These are phyloP conservation scores for Schoenoplectus triqueter DNA, from an alignment of 202 grass and related monocot species.

Conservation along the genomic window DNA sequence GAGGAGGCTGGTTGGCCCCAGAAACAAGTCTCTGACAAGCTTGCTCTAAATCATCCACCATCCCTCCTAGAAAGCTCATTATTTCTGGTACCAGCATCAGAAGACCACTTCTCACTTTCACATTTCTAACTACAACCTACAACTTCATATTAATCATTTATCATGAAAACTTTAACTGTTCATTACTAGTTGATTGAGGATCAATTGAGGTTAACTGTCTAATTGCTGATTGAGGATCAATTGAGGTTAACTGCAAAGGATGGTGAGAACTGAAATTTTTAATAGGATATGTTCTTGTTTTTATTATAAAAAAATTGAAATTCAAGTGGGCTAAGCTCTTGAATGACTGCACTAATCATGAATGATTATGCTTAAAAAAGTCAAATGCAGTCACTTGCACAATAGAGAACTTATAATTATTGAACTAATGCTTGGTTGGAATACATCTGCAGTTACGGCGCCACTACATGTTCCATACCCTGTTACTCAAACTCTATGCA, in stretches of 20 bases:
- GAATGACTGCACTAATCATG: too few species aligned
- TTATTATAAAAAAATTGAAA: too few species aligned
- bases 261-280: too few species aligned
- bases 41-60: slow-evolving; percentile 76
- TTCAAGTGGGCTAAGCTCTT: too few species aligned
- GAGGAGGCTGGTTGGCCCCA: slow-evolving; percentile 87
- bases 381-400: too few species aligned
- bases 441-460: not conserved
- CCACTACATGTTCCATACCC: not conserved
- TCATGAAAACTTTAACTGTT: not conserved
- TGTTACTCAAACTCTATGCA: not conserved
- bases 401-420: too few species aligned
- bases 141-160: slow-evolving; percentile 17
- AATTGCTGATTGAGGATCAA: not conserved
- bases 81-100: slow-evolving; percentile 87
- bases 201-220: not conserved
- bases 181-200: not conserved
- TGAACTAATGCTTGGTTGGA: not conserved
- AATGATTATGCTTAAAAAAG: not conserved
- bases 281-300: too few species aligned
- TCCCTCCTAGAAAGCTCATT: slow-evolving; percentile 71
- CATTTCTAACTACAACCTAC: slow-evolving; percentile 83
- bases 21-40: slow-evolving; percentile 73
- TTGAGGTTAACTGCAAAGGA: not conserved
- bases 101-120: slow-evolving; percentile 72